Percentiles rank a stretch among this genome's conserved stretches.
Conservation (phyloP, 305 asterid species). For the Nicotiana rustica region DNA sequence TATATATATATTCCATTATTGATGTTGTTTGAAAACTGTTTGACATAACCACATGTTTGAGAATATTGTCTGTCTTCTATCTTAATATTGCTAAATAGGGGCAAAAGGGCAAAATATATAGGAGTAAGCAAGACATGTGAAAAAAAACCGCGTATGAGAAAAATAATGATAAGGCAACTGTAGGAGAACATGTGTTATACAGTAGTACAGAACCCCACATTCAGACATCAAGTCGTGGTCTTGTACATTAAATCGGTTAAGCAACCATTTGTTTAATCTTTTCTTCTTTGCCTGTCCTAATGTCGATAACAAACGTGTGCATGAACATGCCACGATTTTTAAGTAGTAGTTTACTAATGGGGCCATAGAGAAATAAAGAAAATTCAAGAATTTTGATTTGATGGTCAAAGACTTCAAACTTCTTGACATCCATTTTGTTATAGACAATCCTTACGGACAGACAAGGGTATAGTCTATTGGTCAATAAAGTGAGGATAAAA, state of each 20-base stretch:
- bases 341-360: slow-evolving; percentile 17
- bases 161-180: slow-evolving; percentile 27
- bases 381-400: slow-evolving; percentile 14
- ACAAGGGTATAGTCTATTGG: too few relatives aligned
- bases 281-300: slow-evolving; percentile 27
- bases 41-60: slow-evolving; percentile 25
- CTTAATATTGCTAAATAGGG: slow-evolving; percentile 12
- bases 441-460: neutral
- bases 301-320: slow-evolving; percentile 38
- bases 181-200: slow-evolving; percentile 30
- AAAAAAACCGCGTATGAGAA: neutral
- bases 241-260: slow-evolving; percentile 6
- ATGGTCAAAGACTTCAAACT: neutral
- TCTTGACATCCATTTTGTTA: neutral
- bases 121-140: slow-evolving; percentile 35
- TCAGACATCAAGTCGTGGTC: slow-evolving; percentile 25
- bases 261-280: slow-evolving; percentile 21
- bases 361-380: slow-evolving; percentile 22
- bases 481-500: too few relatives aligned
- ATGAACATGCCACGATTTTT: slow-evolving; percentile 35
- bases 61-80: neutral
- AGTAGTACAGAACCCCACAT: slow-evolving; percentile 34
- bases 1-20: neutral
- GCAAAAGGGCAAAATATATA: neutral
- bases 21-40: slow-evolving; percentile 21